Percentiles rank a stretch among this genome's conserved stretches.
Evolutionary conservation across 225 moss, liverwort and hornwort species (phyloP).

Genomic region (Pseudisothecium myosuroides): DNA sequence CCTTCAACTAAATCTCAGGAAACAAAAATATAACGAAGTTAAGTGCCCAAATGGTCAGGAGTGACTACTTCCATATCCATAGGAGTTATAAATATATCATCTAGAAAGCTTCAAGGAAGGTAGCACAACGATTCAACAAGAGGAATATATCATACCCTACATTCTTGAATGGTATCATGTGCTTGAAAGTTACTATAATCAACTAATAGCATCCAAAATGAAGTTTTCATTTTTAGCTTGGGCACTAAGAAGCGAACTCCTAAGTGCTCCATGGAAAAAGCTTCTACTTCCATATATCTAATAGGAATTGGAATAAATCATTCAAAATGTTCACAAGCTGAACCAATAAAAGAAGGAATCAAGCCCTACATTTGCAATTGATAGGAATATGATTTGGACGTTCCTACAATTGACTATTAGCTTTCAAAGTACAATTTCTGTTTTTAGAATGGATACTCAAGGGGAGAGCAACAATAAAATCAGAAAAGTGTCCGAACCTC

Average conservation of each 20-base stretch:
- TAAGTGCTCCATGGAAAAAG: background rate
- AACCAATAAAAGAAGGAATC: background rate
- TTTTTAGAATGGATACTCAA: background rate
- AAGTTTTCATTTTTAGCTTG: background rate
- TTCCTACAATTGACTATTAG: background rate
- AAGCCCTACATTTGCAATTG: background rate
- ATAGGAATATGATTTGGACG: background rate
- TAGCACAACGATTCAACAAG: background rate
- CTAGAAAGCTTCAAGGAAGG: background rate
- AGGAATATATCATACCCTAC: background rate
- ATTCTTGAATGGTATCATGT: background rate
- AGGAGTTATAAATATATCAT: background rate
- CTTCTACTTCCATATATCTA: background rate
- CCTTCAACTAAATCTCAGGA: background rate
- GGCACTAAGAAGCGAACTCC: background rate
- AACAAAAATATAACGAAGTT: background rate
- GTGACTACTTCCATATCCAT: background rate
- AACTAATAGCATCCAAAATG: background rate
- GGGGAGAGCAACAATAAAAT: background rate
- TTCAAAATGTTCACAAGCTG: background rate
- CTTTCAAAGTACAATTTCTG: background rate
- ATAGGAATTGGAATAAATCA: background rate
- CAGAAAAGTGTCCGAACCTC: constrained; percentile 40
- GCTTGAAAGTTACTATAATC: background rate
- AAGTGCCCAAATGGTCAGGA: background rate